A percentile compares a stretch with the other conserved stretches of the same genome.
Evolutionary conservation across 2,329 filamentous ascomycete species (phyloP).

Genomic region (Fusarium compactum): DNA sequence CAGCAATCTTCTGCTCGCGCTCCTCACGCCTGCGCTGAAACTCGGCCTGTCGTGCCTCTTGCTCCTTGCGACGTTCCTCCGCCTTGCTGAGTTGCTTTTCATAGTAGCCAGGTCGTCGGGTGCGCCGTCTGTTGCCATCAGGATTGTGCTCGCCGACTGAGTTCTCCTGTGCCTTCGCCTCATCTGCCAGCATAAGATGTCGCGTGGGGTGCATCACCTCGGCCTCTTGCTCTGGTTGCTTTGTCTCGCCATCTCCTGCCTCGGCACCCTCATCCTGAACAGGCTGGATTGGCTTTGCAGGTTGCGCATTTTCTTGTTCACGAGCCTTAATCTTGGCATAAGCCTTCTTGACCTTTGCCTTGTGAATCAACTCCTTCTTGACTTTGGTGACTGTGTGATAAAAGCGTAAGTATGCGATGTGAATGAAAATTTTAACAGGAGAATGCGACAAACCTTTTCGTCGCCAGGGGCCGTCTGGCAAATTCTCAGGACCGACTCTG

Average conservation of each 20-base stretch:
- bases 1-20: constrained; percentile 72
- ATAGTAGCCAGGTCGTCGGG: constrained; percentile 67
- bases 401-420: constrained; percentile 33
- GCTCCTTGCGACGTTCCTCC: constrained; percentile 57
- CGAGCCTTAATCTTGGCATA: constrained; percentile 85
- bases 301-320: constrained; percentile 50
- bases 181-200: constrained; percentile 56
- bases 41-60: constrained; percentile 59
- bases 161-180: constrained; percentile 52
- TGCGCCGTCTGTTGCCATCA: constrained; percentile 53
- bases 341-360: constrained; percentile 91
- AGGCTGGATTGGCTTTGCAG: constrained; percentile 31
- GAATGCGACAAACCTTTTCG: constrained; percentile 70
- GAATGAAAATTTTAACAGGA: constrained; percentile 35
- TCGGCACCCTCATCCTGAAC: constrained; percentile 36
- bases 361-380: constrained; percentile 88
- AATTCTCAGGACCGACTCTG: constrained; percentile 86
- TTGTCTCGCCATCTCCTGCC: constrained; percentile 30
- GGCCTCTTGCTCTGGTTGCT: constrained; percentile 32
- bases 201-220: constrained; percentile 54
- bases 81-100: constrained; percentile 70
- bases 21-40: constrained; percentile 67
- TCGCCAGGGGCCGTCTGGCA: constrained; percentile 89
- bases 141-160: constrained; percentile 35
- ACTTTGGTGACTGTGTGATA: constrained; percentile 81